A percentile compares a stretch with the other conserved stretches of the same genome.
These are phyloP conservation scores for Colletotrichum tofieldiae DNA, from an alignment of 2,329 filamentous ascomycete genomes.

Conservation along the genomic window DNA sequence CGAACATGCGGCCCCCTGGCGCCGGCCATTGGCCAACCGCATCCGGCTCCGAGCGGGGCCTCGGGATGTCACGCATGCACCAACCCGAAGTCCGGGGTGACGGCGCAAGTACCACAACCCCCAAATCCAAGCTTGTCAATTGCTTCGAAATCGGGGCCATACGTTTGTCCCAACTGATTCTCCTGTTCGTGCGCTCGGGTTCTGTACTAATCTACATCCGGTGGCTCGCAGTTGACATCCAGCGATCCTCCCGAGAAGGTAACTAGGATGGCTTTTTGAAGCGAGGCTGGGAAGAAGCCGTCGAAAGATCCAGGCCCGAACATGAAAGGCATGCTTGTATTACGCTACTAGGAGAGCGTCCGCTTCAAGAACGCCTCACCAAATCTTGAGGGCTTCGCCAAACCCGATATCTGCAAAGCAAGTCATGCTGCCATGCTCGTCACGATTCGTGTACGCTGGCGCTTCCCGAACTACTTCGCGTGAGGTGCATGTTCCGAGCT, in stretches of 20 bases:
- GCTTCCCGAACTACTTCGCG: not conserved
- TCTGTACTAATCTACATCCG: not conserved
- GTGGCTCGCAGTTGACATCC: not conserved
- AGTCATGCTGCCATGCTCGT: too few relatives aligned
- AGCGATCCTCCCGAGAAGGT: too few relatives aligned
- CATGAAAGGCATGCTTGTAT: too few relatives aligned
- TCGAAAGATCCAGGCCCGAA: too few relatives aligned
- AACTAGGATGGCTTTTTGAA: too few relatives aligned
- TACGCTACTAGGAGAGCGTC: too few relatives aligned
- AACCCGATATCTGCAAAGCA: too few relatives aligned
- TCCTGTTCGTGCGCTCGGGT: not conserved
- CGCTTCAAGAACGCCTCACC: too few relatives aligned
- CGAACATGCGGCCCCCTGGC: slow-evolving; percentile 29
- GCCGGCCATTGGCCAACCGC: slow-evolving; percentile 23
- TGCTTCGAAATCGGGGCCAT: not conserved
- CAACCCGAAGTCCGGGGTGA: slow-evolving; percentile 8
- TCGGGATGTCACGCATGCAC: slow-evolving; percentile 16
- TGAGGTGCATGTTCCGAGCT: too few relatives aligned
- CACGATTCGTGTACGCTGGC: not conserved
- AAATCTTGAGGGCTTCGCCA: too few relatives aligned
- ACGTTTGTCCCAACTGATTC: not conserved
- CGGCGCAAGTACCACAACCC: not conserved
- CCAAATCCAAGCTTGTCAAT: not conserved
- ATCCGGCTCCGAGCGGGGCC: slow-evolving; percentile 26
- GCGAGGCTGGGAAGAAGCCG: too few relatives aligned